A percentile compares a stretch with the other conserved stretches of the same genome.
phyloP scores from a whole-genome alignment of 768 basidiomycete genomes.

The Amanita phalloides region DNA sequence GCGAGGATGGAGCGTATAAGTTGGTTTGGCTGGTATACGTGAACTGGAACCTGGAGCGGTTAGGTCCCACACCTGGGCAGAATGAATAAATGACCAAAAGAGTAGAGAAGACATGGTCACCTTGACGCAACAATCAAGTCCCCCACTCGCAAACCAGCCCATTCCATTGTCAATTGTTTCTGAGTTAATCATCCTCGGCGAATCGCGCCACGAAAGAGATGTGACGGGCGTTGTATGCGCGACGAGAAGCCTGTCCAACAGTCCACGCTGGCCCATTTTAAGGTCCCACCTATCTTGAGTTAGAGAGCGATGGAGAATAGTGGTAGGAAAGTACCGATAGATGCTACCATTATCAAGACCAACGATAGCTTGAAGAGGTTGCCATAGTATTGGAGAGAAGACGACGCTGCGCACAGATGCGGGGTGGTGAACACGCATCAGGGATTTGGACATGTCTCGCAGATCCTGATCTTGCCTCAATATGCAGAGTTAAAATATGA shows the following conservation, averaged over 20 bases:
- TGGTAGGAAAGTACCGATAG: conserved; percentile 16
- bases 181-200: not conserved
- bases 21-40: conserved; percentile 53
- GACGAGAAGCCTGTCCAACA: conserved; percentile 59
- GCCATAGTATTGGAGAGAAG: conserved; percentile 56
- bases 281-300: conserved; percentile 55
- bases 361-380: conserved; percentile 58
- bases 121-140: conserved; percentile 73
- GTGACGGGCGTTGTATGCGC: conserved; percentile 69
- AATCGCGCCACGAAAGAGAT: conserved; percentile 58
- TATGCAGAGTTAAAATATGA: not conserved
- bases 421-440: conserved; percentile 63
- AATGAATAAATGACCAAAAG: not conserved
- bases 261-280: conserved; percentile 64
- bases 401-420: conserved; percentile 57
- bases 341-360: conserved; percentile 65
- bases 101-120: conserved; percentile 20
- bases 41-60: conserved; percentile 27
- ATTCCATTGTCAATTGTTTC: conserved; percentile 24
- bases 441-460: conserved; percentile 57
- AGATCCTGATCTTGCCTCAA: conserved; percentile 40
- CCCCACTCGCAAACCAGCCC: conserved; percentile 75
- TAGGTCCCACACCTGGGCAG: conserved; percentile 60
- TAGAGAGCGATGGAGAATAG: too few relatives aligned
- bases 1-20: conserved; percentile 64